These are phyloP conservation scores for Arthrobotrys entomopaga DNA, from an alignment of 2,329 filamentous ascomycete genomes.

Conservation along the genomic window DNA sequence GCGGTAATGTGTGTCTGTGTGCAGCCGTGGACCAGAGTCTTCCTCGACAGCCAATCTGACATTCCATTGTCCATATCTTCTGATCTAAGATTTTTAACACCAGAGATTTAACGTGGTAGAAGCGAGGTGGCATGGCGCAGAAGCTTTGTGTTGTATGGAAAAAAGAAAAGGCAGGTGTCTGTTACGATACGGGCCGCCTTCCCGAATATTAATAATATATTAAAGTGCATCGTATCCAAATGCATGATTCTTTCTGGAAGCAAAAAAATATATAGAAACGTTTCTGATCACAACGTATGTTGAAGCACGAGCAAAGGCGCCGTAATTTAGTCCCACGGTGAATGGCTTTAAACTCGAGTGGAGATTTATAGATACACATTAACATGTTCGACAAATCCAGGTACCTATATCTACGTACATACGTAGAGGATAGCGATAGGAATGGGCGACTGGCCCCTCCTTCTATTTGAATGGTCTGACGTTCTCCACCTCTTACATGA, in stretches of 20 bases:
- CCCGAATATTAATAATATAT: too few species aligned
- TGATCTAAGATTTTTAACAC: slow-evolving; percentile 48
- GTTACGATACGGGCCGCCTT: slow-evolving; percentile 49
- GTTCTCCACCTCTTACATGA: slow-evolving; percentile 19
- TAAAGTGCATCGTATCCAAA: too few species aligned
- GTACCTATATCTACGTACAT: too few species aligned
- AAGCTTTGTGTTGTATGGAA: slow-evolving; percentile 28
- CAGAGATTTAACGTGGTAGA: slow-evolving; percentile 48
- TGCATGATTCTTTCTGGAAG: slow-evolving; percentile 34
- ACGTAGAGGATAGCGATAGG: slow-evolving; percentile 1
- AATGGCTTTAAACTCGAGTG: slow-evolving; percentile 31
- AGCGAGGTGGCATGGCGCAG: slow-evolving; percentile 23
- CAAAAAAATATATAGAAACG: slow-evolving; percentile 8
- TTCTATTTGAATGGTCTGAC: slow-evolving; percentile 6
- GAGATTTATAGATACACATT: too few species aligned
- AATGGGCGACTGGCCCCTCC: slow-evolving; percentile 1
- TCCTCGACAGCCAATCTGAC: slow-evolving; percentile 19
- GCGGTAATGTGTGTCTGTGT: slow-evolving; percentile 35
- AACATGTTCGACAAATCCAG: too few species aligned
- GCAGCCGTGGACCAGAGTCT: slow-evolving; percentile 27
- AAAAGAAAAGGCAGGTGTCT: slow-evolving; percentile 33
- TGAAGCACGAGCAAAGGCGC: slow-evolving; percentile 19
- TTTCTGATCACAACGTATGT: slow-evolving; percentile 34
- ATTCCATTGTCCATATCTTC: slow-evolving; percentile 5
- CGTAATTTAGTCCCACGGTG: slow-evolving; percentile 52